Conservation (phyloP, 148 eudicot genomes). For the Salicornia ramosissima region DNA sequence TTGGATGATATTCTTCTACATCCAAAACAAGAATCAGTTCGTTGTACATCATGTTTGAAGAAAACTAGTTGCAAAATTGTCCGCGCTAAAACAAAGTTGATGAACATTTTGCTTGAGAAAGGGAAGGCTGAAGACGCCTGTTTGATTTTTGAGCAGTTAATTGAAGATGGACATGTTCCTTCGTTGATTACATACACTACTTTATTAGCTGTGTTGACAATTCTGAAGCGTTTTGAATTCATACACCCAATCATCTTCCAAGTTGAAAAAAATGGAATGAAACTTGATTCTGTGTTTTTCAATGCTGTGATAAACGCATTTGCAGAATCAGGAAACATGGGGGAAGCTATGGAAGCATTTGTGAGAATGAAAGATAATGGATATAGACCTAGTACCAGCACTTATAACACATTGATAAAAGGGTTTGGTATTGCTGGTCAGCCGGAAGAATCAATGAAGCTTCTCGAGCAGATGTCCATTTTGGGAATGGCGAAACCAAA, state of each 20-base stretch:
- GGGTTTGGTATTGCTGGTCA: conserved; percentile 62
- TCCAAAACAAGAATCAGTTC: conserved; percentile 32
- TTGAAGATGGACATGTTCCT: conserved; percentile 57
- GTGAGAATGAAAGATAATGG: conserved; percentile 50
- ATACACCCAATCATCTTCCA: conserved; percentile 42
- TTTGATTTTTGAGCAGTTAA: conserved; percentile 43
- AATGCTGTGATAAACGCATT: conserved; percentile 64
- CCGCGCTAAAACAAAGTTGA: conserved; percentile 53
- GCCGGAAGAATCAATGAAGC: conserved; percentile 51
- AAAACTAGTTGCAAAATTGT: conserved; percentile 52
- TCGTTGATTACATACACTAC: conserved; percentile 76
- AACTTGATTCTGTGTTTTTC: conserved; percentile 54
- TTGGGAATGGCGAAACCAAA: conserved; percentile 48
- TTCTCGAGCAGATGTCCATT: conserved; percentile 44
- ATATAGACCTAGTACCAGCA: conserved; percentile 48
- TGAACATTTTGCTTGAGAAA: conserved; percentile 52
- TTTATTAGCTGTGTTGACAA: conserved; percentile 56
- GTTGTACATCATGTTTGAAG: conserved; percentile 37
- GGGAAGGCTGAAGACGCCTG: conserved; percentile 57
- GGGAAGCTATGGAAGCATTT: conserved; percentile 49
- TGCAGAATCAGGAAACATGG: conserved; percentile 60
- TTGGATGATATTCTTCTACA: conserved; percentile 27
- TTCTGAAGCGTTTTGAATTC: conserved; percentile 47
- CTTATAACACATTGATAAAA: conserved; percentile 53
- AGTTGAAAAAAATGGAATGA: conserved; percentile 46